These are phyloP conservation scores for Trichosporon sp. DNA, from an alignment of 1,284 basidiomycete genomes.

Conservation along the genomic window DNA sequence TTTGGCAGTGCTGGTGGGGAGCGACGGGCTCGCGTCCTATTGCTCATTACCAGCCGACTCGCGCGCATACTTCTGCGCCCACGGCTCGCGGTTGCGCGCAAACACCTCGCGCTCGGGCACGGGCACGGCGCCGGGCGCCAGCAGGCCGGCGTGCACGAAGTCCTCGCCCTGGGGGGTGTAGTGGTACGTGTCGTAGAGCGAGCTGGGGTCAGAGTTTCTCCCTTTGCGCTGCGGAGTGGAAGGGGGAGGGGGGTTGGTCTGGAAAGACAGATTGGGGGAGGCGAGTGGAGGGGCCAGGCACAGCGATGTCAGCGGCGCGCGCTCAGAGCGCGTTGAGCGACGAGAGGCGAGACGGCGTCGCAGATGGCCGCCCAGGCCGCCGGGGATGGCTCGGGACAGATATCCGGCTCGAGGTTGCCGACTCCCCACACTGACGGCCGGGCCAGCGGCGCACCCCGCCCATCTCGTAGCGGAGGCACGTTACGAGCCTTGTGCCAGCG, in stretches of 20 bases:
- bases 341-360: too few relatives aligned
- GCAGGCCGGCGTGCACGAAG: neutral
- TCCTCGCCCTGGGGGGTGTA: neutral
- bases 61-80: neutral
- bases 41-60: neutral
- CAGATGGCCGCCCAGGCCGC: neutral
- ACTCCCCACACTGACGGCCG: neutral
- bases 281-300: too few relatives aligned
- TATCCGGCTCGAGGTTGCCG: neutral
- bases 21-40: too few relatives aligned
- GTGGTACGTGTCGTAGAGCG: slow-evolving; percentile 1
- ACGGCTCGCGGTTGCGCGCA: neutral
- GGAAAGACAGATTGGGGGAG: too few relatives aligned
- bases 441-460: neutral
- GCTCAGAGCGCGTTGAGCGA: too few relatives aligned
- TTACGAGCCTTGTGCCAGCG: too few relatives aligned
- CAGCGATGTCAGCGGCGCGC: too few relatives aligned
- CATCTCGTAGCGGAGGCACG: too few relatives aligned
- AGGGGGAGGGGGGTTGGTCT: too few relatives aligned
- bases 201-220: neutral
- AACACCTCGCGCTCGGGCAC: neutral
- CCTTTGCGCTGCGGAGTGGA: too few relatives aligned
- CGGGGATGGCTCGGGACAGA: neutral
- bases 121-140: neutral
- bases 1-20: too few relatives aligned